Percentiles rank a stretch among this genome's conserved stretches.
Conservation (phyloP, 1,139 yeast genomes). For the Zygosaccharomyces pseudobailii region DNA sequence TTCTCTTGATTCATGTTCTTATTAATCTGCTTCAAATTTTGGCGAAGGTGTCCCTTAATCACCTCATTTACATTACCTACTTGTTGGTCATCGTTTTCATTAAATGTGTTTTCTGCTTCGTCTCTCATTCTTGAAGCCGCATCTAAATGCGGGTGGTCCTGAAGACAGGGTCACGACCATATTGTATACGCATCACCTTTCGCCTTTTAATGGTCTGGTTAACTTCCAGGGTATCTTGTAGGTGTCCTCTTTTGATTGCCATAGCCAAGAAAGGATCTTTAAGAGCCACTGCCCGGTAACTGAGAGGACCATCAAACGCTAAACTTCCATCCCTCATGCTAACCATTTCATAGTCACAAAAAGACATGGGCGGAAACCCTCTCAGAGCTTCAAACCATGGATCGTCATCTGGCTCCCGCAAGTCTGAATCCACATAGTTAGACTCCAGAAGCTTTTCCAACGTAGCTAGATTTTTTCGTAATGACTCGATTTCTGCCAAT, state of each 20-base stretch:
- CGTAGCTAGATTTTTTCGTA: slow-evolving; percentile 3
- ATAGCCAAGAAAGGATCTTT: slow-evolving; percentile 45
- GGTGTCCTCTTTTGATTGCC: slow-evolving; percentile 31
- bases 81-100: slow-evolving; percentile 12
- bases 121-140: slow-evolving; percentile 1
- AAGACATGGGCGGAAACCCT: slow-evolving; percentile 2
- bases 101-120: slow-evolving; percentile 4
- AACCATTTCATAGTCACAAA: slow-evolving; percentile 25
- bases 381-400: slow-evolving; percentile 2
- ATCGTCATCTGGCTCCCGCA: neutral
- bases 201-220: neutral
- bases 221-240: neutral
- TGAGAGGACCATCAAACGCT: slow-evolving; percentile 29
- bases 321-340: slow-evolving; percentile 32
- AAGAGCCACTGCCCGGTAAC: slow-evolving; percentile 36
- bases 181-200: neutral
- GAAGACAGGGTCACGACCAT: neutral
- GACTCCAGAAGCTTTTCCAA: slow-evolving; percentile 3
- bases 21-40: slow-evolving; percentile 34
- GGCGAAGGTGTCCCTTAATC: slow-evolving; percentile 32
- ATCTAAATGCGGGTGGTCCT: neutral
- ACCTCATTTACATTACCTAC: slow-evolving; percentile 8
- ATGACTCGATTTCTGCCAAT: slow-evolving; percentile 3
- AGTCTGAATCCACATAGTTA: neutral
- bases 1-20: slow-evolving; percentile 18